Evolutionary conservation across 805 yeast species (phyloP).

Genomic region (Clavispora carvajalis): DNA sequence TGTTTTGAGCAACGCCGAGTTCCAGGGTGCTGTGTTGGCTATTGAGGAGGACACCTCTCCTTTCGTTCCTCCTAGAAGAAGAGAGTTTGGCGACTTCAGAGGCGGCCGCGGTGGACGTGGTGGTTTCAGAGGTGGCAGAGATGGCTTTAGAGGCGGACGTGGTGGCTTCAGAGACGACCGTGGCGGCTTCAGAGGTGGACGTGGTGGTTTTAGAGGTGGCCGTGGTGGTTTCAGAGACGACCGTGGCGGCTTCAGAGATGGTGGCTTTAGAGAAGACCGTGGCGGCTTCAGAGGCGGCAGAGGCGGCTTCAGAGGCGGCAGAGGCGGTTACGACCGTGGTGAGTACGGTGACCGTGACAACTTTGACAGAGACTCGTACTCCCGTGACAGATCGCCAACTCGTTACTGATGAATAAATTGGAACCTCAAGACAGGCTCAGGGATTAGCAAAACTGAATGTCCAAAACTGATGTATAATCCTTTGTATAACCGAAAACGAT

Average conservation of each 20-base stretch:
- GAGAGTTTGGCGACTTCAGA: constrained; percentile 19
- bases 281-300: constrained; percentile 43
- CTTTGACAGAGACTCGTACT: constrained; percentile 43
- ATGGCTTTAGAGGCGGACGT: constrained; percentile 10
- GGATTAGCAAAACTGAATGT: constrained; percentile 1
- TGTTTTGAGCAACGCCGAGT: constrained; percentile 65
- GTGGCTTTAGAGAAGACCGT: constrained; percentile 21
- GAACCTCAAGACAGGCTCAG: constrained; percentile 1
- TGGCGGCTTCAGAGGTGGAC: constrained; percentile 36
- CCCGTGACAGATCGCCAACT: constrained; percentile 64
- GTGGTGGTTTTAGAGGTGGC: constrained; percentile 33
- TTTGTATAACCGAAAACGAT: constrained; percentile 1
- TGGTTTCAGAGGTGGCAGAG: constrained; percentile 27
- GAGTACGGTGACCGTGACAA: constrained; percentile 33
- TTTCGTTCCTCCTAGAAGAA: constrained; percentile 47
- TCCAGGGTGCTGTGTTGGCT: constrained; percentile 61
- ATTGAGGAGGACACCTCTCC: constrained; percentile 77
- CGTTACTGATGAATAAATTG: constrained; percentile 43
- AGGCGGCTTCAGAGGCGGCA: constrained; percentile 35
- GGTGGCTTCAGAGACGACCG: constrained; percentile 19
- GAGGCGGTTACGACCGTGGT: constrained; percentile 42
- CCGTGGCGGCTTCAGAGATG: constrained; percentile 25
- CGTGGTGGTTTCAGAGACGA: constrained; percentile 5
- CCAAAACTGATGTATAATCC: constrained; percentile 1
- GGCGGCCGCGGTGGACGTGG: constrained; percentile 47